Base-by-base conservation (phyloP, 139 green algal genomes). In the Zygnema cylindricum region DNA sequence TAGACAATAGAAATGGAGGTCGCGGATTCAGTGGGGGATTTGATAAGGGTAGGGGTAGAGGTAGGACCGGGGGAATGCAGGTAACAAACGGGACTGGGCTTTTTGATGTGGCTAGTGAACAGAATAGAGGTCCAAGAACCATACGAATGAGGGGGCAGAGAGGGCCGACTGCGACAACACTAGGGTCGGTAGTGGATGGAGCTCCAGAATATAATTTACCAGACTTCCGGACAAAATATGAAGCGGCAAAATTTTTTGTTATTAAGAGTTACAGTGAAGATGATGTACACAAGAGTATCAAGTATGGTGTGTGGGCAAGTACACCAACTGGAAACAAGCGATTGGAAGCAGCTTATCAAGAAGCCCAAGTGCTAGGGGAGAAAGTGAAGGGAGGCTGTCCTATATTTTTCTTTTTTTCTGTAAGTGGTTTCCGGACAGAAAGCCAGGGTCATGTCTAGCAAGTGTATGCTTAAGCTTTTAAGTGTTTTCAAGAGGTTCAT, bases 191-290 rank as follows among this genome's bases (percentile, higher is more conserved):
- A 43, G 71, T 79, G 71, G 71, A 41, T 3, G 71, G 38, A 43
- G 71, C 36, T n/a, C 11, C 71, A 16, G 38, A 55, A 49, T 89
- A 88, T 49, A 91, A 91, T 40, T n/a, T 11, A 42, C n/a, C 40
- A 69, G 86, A 89, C 33, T 91, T 91, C 86, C 49, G 33, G 32
- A 69, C 78, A 36, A 55, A 41, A 77, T 82, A 81, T 35, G 32
- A 88, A 30, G 71, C 73, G 30, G 88, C 88, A 2, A 54, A 57
- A 36, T 93, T 93, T 54, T 93, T 93, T 82, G 87, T 93, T 33
- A 92, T 92, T 36, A 93, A 93, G 88, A 87, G 63, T n/a, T 92
- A 89, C 90, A 77, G 35, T 71, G 90, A 93, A 84, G 90, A 93
- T 49, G 90, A 93, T 81, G 87, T 93, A 35, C 90, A 92, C 81